Percentiles rank a stretch among this genome's conserved stretches.
Conservation (phyloP, 163 green algal species). For the Smithsoniella earleae region DNA sequence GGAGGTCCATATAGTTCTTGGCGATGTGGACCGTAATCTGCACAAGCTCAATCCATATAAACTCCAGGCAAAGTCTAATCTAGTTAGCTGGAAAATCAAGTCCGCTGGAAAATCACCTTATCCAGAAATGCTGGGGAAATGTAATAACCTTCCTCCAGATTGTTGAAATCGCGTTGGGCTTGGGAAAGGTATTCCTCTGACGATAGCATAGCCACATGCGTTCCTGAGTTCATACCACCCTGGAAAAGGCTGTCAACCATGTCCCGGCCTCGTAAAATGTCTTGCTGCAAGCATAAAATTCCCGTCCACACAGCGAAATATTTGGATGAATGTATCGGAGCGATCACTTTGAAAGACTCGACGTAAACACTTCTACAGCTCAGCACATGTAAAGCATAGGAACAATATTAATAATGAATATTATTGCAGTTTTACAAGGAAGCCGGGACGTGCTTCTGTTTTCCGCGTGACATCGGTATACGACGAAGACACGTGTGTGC, state of each 20-base stretch:
- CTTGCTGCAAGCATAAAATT: constrained; percentile 71
- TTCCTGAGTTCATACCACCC: constrained; percentile 66
- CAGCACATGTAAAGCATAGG: too few species aligned
- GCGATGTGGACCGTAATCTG: constrained; percentile 84
- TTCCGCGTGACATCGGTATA: too few species aligned
- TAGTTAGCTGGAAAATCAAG: too few species aligned
- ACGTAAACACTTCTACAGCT: too few species aligned
- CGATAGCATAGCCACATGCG: constrained; percentile 81
- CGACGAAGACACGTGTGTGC: too few species aligned
- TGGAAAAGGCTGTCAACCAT: constrained; percentile 96
- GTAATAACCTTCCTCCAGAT: constrained; percentile 95
- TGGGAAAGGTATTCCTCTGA: constrained; percentile 80
- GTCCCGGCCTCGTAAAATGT: constrained; percentile 80
- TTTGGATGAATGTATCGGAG: too few species aligned
- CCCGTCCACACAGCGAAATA: too few species aligned
- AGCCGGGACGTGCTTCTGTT: too few species aligned
- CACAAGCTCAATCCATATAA: background rate
- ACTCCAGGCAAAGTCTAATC: too few species aligned
- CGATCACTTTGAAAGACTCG: too few species aligned
- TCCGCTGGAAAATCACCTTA: constrained; percentile 65
- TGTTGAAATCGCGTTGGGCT: constrained; percentile 70
- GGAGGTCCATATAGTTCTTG: constrained; percentile 99
- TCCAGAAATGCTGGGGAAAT: constrained; percentile 97
- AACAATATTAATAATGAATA: too few species aligned
- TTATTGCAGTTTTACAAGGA: too few species aligned